Evolutionary conservation across 192 early-diverging fungal species (phyloP).

Genomic region (Phycomyces nitens): DNA sequence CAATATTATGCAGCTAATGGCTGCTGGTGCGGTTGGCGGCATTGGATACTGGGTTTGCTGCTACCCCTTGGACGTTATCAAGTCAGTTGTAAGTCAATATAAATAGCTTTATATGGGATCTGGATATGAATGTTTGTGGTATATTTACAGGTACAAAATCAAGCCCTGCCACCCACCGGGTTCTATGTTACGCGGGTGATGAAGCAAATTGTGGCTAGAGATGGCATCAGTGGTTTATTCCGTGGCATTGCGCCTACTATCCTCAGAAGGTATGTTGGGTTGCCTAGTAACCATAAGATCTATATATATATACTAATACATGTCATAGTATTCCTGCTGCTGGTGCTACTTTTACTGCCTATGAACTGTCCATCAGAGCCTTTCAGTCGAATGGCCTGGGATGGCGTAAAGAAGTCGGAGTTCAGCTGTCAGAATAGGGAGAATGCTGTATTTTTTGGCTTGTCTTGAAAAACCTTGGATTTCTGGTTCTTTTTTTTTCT

Average conservation of each 20-base stretch:
- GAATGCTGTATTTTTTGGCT: no score
- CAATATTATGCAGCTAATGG: slow-evolving; percentile 64
- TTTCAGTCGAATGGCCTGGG: slow-evolving; percentile 13
- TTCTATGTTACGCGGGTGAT: slow-evolving; percentile 58
- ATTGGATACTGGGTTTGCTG: slow-evolving; percentile 76
- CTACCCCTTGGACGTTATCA: slow-evolving; percentile 87
- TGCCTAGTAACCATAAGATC: background rate
- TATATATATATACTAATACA: background rate
- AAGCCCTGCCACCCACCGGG: slow-evolving; percentile 54
- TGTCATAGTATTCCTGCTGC: slow-evolving; percentile 70
- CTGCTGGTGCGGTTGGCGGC: slow-evolving; percentile 77
- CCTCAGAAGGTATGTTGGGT: slow-evolving; percentile 35
- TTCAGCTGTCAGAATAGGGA: slow-evolving; percentile 3
- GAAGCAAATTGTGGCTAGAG: slow-evolving; percentile 48
- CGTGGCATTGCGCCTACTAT: slow-evolving; percentile 62
- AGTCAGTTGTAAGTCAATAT: slow-evolving; percentile 52
- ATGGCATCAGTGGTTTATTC: slow-evolving; percentile 60
- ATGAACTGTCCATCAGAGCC: slow-evolving; percentile 60
- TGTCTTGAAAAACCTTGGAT: no score
- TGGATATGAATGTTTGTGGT: background rate
- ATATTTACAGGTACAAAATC: slow-evolving; percentile 55
- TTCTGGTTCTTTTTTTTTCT: background rate
- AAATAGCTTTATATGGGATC: background rate
- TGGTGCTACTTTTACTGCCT: slow-evolving; percentile 71
- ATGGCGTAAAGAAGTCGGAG: slow-evolving; percentile 7